phyloP scores from a whole-genome alignment of 1,284 basidiomycete genomes.

The Rhodotorula sp. region DNA sequence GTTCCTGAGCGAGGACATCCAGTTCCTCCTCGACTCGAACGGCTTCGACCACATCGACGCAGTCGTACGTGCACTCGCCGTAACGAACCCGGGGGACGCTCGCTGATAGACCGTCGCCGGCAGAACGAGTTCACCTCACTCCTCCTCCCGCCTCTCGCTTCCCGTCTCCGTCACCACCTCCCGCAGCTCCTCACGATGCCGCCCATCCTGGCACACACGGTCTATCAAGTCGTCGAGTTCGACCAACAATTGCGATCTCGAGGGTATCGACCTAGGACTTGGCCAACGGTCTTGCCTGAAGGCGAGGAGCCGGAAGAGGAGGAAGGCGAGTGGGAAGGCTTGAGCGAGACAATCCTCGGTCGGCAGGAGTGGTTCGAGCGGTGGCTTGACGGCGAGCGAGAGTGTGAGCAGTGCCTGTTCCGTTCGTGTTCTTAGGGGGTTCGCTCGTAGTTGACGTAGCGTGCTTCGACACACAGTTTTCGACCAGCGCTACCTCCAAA shows the following conservation, averaged over 20 bases:
- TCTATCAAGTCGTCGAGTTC: constrained; percentile 86
- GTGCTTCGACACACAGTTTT: constrained; percentile 57
- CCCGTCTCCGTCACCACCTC: constrained; percentile 69
- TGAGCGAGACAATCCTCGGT: constrained; percentile 76
- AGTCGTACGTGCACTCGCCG: constrained; percentile 60
- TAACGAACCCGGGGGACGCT: constrained; percentile 3
- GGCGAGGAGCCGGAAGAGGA: constrained; percentile 41
- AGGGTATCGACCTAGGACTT: constrained; percentile 34
- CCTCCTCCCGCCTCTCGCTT: constrained; percentile 36
- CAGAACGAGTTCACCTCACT: constrained; percentile 61
- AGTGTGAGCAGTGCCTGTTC: constrained; percentile 58
- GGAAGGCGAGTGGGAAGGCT: constrained; percentile 63
- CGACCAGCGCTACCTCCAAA: constrained; percentile 74
- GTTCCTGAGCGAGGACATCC: constrained; percentile 74
- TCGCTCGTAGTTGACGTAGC: background rate
- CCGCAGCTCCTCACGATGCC: constrained; percentile 74
- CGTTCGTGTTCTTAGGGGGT: background rate
- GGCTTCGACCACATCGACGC: constrained; percentile 67
- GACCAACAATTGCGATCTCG: constrained; percentile 71
- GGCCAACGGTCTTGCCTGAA: background rate
- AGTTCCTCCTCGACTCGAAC: constrained; percentile 64
- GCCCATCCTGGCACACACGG: constrained; percentile 86
- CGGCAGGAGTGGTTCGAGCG: constrained; percentile 82
- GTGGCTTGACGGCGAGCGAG: constrained; percentile 83
- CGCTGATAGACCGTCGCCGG: constrained; percentile 4